Evolutionary conservation across 768 basidiomycete genomes (phyloP).

Genomic region (Lentinula sp.): DNA sequence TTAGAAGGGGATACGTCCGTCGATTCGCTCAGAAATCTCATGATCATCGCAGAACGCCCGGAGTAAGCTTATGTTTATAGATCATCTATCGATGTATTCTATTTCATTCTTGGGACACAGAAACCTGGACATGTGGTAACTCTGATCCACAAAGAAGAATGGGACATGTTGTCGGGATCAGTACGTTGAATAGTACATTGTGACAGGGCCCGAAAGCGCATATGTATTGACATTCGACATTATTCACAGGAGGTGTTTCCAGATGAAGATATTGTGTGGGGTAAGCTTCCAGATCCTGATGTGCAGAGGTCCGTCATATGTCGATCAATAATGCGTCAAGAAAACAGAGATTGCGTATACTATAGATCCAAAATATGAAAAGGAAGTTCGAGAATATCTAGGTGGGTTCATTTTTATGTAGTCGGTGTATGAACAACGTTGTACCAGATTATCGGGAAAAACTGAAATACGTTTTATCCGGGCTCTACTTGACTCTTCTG

Average conservation of each 20-base stretch:
- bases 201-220: background rate
- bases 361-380: conserved; percentile 70
- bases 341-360: conserved; percentile 75
- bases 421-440: background rate
- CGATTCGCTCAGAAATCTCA: conserved; percentile 89
- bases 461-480: conserved; percentile 27
- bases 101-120: conserved; percentile 27
- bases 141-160: conserved; percentile 81
- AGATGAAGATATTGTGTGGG: conserved; percentile 82
- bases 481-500: background rate
- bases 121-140: conserved; percentile 88
- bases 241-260: conserved; percentile 55
- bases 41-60: conserved; percentile 88
- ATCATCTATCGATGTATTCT: background rate
- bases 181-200: conserved; percentile 35
- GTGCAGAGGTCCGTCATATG: background rate
- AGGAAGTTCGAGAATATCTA: conserved; percentile 78
- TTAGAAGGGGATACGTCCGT: conserved; percentile 84
- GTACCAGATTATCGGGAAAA: conserved; percentile 79
- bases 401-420: conserved; percentile 27
- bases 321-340: background rate
- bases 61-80: conserved; percentile 32
- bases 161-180: conserved; percentile 68
- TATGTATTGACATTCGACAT: too few species aligned
- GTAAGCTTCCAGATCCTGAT: conserved; percentile 33